These are phyloP conservation scores for Penicillium pulvis DNA, from an alignment of 495 filamentous ascomycete species.

Conservation along the genomic window DNA sequence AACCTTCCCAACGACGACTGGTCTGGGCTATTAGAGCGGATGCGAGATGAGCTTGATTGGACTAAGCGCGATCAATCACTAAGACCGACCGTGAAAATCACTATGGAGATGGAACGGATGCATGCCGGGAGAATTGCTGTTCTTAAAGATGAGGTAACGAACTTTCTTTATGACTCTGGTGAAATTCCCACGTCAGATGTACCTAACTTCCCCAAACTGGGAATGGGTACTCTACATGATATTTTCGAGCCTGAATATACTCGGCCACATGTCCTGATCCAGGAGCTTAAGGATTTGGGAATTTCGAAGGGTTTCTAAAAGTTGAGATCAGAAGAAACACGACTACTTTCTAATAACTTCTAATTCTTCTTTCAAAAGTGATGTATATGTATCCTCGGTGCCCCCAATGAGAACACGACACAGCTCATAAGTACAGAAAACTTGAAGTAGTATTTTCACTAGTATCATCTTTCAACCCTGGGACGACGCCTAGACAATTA, in stretches of 20 bases:
- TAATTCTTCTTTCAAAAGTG: no score
- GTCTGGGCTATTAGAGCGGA: constrained; percentile 21
- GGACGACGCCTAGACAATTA: background rate
- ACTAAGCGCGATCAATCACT: constrained; percentile 12
- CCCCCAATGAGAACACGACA: no score
- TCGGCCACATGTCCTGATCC: constrained; percentile 14
- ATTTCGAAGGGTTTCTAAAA: no score
- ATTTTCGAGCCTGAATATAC: constrained; percentile 21
- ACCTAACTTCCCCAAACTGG: constrained; percentile 12
- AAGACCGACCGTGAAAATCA: constrained; percentile 17
- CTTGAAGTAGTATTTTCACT: no score
- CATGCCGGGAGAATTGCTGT: constrained; percentile 14
- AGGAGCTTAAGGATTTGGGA: constrained; percentile 9
- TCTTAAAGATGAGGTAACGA: constrained; percentile 18
- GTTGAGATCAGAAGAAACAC: no score
- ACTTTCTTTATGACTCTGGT: constrained; percentile 21
- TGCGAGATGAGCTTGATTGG: constrained; percentile 20
- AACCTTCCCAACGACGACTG: constrained; percentile 16
- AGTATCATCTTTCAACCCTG: no score
- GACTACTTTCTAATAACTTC: no score
- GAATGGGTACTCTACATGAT: constrained; percentile 15
- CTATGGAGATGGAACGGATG: constrained; percentile 11
- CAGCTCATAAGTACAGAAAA: no score
- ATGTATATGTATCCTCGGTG: no score
- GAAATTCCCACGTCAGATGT: constrained; percentile 15